Conservation (phyloP, 225 moss, liverwort and hornwort species). For the Climacium dendroides region DNA sequence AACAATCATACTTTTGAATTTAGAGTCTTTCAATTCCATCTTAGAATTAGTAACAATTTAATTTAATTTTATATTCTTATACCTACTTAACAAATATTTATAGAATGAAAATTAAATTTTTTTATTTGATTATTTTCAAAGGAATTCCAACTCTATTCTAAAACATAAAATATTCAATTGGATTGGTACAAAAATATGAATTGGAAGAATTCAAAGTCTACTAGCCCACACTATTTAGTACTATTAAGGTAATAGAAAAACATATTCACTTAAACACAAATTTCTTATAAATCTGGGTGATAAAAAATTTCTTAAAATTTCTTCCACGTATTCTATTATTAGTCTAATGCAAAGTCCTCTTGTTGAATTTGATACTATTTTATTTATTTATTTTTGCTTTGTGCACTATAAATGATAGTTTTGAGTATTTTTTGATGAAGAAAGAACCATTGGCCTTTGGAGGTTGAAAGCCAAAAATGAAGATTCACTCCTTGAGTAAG, state of each 20-base stretch:
- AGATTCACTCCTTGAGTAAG: not conserved
- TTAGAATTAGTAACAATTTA: not conserved
- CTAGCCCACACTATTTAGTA: not conserved
- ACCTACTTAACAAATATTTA: too few species aligned
- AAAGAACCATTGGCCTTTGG: not conserved
- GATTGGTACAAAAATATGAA: not conserved
- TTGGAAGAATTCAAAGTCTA: not conserved
- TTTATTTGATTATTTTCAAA: rapidly evolving
- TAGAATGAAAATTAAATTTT: too few species aligned
- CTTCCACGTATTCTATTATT: not conserved
- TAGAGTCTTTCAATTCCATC: not conserved
- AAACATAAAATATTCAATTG: not conserved
- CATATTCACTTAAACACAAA: not conserved
- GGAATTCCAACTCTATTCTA: not conserved
- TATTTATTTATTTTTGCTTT: not conserved
- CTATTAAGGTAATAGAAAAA: too few species aligned
- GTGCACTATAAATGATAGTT: not conserved
- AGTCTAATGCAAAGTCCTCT: not conserved
- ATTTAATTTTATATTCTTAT: too few species aligned
- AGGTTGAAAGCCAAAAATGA: too few species aligned
- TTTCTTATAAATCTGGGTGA: too few species aligned
- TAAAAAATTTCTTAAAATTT: not conserved
- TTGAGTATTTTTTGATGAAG: not conserved
- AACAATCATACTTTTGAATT: not conserved
- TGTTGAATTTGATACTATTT: not conserved